Base-by-base conservation (phyloP, 2,329 filamentous ascomycete species). In the Phialemoniopsis sp. region DNA sequence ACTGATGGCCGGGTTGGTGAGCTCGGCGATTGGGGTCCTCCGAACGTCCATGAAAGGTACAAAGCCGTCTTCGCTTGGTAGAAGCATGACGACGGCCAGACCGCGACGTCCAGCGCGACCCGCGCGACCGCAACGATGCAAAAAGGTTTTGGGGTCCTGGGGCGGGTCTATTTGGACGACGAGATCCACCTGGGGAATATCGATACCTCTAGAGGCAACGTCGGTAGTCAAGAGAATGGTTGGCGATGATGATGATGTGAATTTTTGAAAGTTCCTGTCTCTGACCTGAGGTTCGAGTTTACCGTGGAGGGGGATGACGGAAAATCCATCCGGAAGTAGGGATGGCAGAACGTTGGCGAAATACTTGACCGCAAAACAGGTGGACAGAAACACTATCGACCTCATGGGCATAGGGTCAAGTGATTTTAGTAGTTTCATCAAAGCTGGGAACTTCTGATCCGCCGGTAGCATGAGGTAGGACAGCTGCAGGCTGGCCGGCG, bases 341-440 rank as follows among this genome's bases (percentile, higher is more conserved):
- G 73, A 63, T 0, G 87, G 86, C 2, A 98, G 70, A 6, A 95
- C 70, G 49, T 89, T 78, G 44, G 90, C 82, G 58, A 95, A 94
- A 64, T 97, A 97, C 60, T 97, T 91, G 44, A 98, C 93, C 1
- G 87, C 87, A 26, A 89, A 90, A 59, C 93, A 96, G 3, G 91
- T 96, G 0, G 90, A 94, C 16, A 97, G 73, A 58, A 96, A 98
- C 38, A 96, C 73, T 39, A 98, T 96, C 26, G 82, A 85, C 55
- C 90, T 89, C 47, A 90, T 82, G 0, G 91, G 91, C 5, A 72
- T 75, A 1, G 87, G 78, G n/a, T 85, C 72, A 16, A 95, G 62
- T 13, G 76, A 72, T 15, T 78, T 69, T 3, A 97, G 70, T 0
- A 97, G 71, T 21, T 82, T 77, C 36, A 80, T 73, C 3, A 95